Conservation (phyloP, 2,329 filamentous ascomycete species). For the Fusarium torreyae region DNA sequence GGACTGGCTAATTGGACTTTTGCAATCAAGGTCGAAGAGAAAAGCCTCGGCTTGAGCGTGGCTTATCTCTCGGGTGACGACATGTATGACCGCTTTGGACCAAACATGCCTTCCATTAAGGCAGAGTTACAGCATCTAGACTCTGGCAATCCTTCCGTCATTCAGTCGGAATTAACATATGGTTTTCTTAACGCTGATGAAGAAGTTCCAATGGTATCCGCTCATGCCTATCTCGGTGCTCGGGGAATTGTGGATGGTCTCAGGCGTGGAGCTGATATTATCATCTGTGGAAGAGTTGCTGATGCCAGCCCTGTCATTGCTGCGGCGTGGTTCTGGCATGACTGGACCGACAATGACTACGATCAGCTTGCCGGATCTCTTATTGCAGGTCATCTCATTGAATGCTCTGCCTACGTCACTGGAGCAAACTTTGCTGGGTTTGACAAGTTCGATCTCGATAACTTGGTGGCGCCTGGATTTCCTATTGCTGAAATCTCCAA, state of each 20-base stretch:
- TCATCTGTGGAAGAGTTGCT: neutral
- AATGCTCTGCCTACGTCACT: no score
- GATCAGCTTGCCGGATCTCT: no score
- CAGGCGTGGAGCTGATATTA: neutral
- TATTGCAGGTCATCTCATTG: no score
- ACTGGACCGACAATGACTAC: no score
- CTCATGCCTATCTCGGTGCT: conserved; percentile 4
- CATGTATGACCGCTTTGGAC: neutral
- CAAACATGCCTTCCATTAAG: neutral
- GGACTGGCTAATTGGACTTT: no score
- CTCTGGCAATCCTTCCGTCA: no score
- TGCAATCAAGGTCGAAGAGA: neutral
- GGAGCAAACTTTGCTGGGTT: neutral
- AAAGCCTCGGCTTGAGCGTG: neutral
- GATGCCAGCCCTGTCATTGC: conserved; percentile 9
- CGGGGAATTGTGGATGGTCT: neutral
- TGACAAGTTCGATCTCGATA: neutral
- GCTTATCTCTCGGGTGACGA: neutral
- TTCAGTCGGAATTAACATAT: no score
- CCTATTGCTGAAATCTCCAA: conserved; percentile 1
- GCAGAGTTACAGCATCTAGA: no score
- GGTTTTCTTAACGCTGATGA: no score
- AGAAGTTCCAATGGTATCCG: neutral
- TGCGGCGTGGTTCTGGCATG: conserved; percentile 4
- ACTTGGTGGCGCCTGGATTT: neutral